A percentile compares a stretch with the other conserved stretches of the same genome.
Conservation (phyloP, 2,329 filamentous ascomycete species). For the Diplodia mutila region DNA sequence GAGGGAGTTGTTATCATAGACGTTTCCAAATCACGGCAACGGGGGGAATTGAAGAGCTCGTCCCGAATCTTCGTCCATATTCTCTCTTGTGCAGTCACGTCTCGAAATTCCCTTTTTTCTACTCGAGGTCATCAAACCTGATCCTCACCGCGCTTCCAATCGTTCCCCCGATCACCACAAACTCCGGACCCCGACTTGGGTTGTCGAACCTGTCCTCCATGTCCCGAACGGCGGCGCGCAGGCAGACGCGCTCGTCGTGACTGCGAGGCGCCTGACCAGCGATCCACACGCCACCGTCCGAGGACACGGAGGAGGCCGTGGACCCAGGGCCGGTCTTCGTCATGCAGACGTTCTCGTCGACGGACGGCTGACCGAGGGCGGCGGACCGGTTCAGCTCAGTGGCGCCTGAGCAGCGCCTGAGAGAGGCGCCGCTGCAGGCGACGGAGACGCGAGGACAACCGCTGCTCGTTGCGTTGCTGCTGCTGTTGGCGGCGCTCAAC, state of each 20-base stretch:
- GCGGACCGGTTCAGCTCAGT: neutral
- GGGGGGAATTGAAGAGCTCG: neutral
- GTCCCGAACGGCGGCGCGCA: neutral
- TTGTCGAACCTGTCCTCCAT: neutral
- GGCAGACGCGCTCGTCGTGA: neutral
- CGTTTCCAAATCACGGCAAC: neutral
- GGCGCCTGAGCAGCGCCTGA: neutral
- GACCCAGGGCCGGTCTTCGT: no score
- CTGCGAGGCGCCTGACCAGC: neutral
- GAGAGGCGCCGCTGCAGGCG: no score
- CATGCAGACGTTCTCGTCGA: neutral
- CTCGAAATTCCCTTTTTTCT: neutral
- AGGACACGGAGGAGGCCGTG: neutral
- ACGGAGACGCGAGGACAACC: no score
- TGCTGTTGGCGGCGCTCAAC: neutral
- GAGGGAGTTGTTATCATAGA: constrained; percentile 21
- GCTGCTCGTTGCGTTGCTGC: neutral
- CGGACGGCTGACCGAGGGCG: neutral
- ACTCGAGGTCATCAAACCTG: neutral
- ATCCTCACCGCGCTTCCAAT: neutral
- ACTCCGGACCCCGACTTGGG: neutral
- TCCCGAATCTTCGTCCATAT: neutral
- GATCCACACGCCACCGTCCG: constrained; percentile 1
- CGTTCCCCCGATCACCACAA: neutral
- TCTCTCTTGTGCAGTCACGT: neutral